Evolutionary conservation across 768 basidiomycete species (phyloP), one percentile per base, ranked within the genome.

Genomic region (Tulasnella sp.): DNA sequence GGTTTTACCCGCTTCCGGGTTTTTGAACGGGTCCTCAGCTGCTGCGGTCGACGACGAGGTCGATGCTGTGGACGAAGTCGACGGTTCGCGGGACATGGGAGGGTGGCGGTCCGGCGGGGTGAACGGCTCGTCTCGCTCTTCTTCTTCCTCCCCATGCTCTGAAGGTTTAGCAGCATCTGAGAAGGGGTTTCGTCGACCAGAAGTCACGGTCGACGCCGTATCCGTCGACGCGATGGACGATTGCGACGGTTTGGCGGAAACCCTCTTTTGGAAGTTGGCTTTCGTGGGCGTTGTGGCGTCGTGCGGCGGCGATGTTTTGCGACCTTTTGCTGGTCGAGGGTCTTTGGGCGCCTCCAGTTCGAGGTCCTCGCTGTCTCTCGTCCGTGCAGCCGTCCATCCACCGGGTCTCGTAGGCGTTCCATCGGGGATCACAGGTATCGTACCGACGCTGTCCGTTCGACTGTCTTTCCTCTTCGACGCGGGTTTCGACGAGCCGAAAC

Each of bases 341-440:
- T 35, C 29, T n/a, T 47, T 69, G 40, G 34, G 19, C 11, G 11
- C 9, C 9, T 71, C 59, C 32, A 72, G 8, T 29, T 72, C 62
- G 32, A 72, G 36, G 44, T 72, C 71, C 35, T 64, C 35, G 62
- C 69, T 70, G 35, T 70, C 69, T 17, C 69, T 41, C 16, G 71
- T 64, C 14, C 35, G 34, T n/a, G 71, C 71, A 7, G 22, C 62
- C 19, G 44, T 72, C 71, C 71, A 72, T 26, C 71, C 64, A 16
- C 62, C 40, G 12, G 40, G 19, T 34, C 36, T 66, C 37, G 41
- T 70, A 44, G 62, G 16, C 8, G 37, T 14, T 17, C 39, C 59
- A 26, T 44, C 67, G 35, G 67, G 34, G n/a, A 37, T 44, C 22
- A 39, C 12, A 59, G 52, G 52, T 32, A 59, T 59, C 14, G 52